These are phyloP conservation scores for Apiospora marii DNA, from an alignment of 2,329 filamentous ascomycete species.

Conservation along the genomic window DNA sequence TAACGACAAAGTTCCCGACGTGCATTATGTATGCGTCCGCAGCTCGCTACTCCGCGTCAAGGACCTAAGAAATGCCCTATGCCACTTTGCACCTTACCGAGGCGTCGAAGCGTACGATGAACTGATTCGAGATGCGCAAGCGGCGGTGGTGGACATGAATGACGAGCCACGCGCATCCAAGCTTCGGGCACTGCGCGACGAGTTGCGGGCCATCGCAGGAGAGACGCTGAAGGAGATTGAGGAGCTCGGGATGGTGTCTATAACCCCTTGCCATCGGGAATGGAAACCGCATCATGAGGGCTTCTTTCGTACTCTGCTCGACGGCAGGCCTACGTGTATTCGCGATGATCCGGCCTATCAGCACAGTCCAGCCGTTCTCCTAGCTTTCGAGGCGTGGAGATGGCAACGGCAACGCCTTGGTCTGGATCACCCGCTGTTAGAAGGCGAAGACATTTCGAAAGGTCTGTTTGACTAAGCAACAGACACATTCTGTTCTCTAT, in stretches of 20 bases:
- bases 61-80: neutral
- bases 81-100: neutral
- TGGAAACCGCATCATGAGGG: neutral
- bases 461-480: neutral
- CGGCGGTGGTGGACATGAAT: neutral
- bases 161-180: neutral
- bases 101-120: neutral
- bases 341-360: neutral
- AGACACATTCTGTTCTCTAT: neutral
- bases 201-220: neutral
- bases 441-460: neutral
- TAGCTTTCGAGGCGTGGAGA: neutral
- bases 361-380: neutral
- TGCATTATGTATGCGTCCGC: neutral
- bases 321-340: neutral
- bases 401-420: neutral
- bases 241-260: neutral
- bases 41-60: neutral
- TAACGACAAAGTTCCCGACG: neutral
- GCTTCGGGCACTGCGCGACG: neutral
- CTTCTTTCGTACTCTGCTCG: neutral
- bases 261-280: neutral
- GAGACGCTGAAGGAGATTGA: neutral
- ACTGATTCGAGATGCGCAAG: neutral
- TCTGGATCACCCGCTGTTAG: neutral